Evolutionary conservation across 2,329 filamentous ascomycete species (phyloP).

Genomic region (Verticillium albo-atrum): DNA sequence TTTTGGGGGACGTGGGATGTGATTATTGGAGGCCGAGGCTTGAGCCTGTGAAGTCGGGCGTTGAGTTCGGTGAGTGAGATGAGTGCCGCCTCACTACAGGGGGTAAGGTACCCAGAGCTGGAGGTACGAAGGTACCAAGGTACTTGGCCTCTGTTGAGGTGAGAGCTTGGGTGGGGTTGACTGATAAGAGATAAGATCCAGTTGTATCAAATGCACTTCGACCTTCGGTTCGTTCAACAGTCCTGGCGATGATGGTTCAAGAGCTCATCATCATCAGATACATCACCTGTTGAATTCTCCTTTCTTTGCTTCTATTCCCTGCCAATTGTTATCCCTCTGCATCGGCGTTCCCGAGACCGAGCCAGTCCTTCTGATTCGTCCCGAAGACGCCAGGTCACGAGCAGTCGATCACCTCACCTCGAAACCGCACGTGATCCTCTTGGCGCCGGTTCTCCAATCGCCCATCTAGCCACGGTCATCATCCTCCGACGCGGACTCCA

Average conservation of each 20-base stretch:
- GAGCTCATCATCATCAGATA: neutral
- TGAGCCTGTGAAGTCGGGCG: neutral
- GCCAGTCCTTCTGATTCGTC: neutral
- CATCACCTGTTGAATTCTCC: neutral
- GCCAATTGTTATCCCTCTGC: neutral
- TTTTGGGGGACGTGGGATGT: neutral
- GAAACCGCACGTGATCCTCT: neutral
- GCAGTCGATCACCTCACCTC: neutral
- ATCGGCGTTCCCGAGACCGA: neutral
- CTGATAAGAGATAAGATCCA: neutral
- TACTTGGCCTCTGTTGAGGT: neutral
- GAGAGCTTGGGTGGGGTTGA: neutral
- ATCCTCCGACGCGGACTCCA: neutral
- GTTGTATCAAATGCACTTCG: neutral
- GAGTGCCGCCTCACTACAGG: neutral
- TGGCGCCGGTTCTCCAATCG: neutral
- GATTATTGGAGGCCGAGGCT: neutral
- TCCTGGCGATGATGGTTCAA: neutral
- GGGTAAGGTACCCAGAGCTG: neutral
- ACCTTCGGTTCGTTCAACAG: too few species aligned
- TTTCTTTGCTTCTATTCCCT: neutral
- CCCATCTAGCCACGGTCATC: neutral
- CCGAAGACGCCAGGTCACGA: neutral
- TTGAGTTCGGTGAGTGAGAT: slow-evolving; percentile 1
- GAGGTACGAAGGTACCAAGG: too few species aligned